Base-by-base conservation (phyloP, 768 basidiomycete species). In the Suillus tomentosus region DNA sequence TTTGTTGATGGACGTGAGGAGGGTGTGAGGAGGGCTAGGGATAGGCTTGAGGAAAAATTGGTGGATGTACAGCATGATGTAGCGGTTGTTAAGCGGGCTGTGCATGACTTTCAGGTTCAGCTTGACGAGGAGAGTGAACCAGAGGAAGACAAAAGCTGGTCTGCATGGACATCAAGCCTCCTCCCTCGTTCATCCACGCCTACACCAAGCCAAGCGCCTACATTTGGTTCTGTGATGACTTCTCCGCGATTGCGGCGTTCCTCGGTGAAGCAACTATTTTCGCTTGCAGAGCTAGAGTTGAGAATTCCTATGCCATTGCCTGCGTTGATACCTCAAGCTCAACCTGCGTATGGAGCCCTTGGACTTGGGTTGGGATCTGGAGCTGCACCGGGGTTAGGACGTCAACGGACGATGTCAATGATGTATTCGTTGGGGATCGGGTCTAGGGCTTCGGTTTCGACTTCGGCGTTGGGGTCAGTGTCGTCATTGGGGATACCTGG, bases 21-120 rank as follows among this genome's bases (percentile, higher is more conserved):
- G 22, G 71, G 74, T 1, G 81, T 88, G 34, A 66, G 74, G 50
- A 84, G 79, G 51, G 84, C 87, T 0, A 67, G 74, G 59, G 79
- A 79, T 27, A 78, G 69, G 42, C 87, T 93, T 66, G 69, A 71
- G 57, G 78, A 77, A 48, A 94, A 92, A 73, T 73, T 92, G 63
- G 87, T 84, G 24, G 89, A 93, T 68, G 81, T 92, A 22, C 80
- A 90, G 65, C 89, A 93, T 65, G 92, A 94, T 71, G 86, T 93
- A 51, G 88, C 88, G 0, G 80, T 81, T 7, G 76, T 94, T 64
- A 92, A 92, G 72, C 79, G 79, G 14, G 81, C 81, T 0, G 67
- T 88, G 39, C 82, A 90, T 66, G 85, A 84, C 56, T 73, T 79
- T 13, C 56, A 67, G 15, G 36, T 61, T 14, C 1, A 37, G 24